Conservation (phyloP, 495 filamentous ascomycete species). For the Trichocladium antarcticum region DNA sequence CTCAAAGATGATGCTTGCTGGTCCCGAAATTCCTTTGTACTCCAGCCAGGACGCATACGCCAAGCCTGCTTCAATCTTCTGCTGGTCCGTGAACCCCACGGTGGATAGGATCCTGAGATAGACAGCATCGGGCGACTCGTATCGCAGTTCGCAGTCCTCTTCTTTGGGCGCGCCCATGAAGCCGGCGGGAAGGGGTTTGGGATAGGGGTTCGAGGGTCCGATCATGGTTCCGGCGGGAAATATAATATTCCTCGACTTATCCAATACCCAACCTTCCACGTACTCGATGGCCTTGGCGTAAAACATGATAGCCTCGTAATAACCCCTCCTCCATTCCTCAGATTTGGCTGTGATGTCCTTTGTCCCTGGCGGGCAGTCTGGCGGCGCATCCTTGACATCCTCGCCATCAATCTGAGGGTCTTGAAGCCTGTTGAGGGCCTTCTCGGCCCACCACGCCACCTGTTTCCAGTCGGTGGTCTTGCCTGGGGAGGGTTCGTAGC, state of each 20-base stretch:
- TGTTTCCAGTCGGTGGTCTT: conserved; percentile 53
- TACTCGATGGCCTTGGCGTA: conserved; percentile 66
- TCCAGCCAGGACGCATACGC: conserved; percentile 75
- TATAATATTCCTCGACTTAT: conserved; percentile 50
- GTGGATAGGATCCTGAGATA: conserved; percentile 73
- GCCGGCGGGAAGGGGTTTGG: conserved; percentile 55
- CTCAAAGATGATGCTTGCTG: conserved; percentile 22
- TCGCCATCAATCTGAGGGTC: conserved; percentile 55
- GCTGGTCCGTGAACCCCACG: conserved; percentile 57
- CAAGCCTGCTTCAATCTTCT: conserved; percentile 67
- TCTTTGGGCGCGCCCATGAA: conserved; percentile 50
- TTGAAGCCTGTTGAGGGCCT: conserved; percentile 50
- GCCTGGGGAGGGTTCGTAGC: conserved; percentile 41
- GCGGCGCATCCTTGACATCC: conserved; percentile 40
- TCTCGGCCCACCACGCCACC: conserved; percentile 43
- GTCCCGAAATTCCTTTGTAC: conserved; percentile 48
- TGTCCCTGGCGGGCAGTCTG: conserved; percentile 19
- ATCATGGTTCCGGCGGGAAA: conserved; percentile 60
- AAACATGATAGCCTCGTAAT: conserved; percentile 68
- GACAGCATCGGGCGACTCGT: conserved; percentile 51
- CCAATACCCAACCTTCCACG: conserved; percentile 62
- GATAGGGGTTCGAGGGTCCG: conserved; percentile 72
- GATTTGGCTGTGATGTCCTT: conserved; percentile 61
- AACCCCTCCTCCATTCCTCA: conserved; percentile 72
- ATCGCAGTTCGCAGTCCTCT: conserved; percentile 56